Base-by-base conservation (phyloP, 768 basidiomycete genomes). In the Pleurotus citrinopileatus region DNA sequence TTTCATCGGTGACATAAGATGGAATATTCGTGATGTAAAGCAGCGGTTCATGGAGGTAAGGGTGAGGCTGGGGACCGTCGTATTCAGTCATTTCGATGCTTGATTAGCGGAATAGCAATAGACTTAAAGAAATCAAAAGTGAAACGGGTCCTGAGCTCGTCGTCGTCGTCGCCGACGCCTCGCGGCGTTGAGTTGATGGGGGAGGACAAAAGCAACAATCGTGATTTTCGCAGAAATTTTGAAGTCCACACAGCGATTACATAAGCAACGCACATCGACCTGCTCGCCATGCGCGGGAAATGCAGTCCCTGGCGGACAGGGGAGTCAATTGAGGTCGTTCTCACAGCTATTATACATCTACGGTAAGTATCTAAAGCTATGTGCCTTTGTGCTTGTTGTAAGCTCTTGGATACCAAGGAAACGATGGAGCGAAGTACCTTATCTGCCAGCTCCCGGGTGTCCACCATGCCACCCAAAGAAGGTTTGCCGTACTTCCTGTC, bases 11-110 rank as follows among this genome's bases (percentile, higher is more conserved):
- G 48, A 91, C 79, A 69, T 79, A 83, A 29, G 83, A 70, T 3
- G 92, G 87, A 38, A 94, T 70, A 67, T 84, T 86, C 20, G 91
- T 82, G 69, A 94, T 85, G 73, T 91, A 87, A 42, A 94, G 75
- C 56, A 89, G 65, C 17, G 91, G 89, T 64, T 93, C 89, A 65
- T 88, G 87, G 60, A 94, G 81, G 72, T 90, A 92, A 27, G 91
- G 91, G 64, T 94, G 91, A 52, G 80, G 80, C 60, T 84, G 74
- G 13, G 77, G 75, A 22, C 67, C 72, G 34, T 63, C 58, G 46
- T 56, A 57, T 19, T 67, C 63, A 12, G 59, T 75, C 77, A 78
- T 80, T 66, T 61, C 68, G 71, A 71, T 69, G 62, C 62, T 59
- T 57, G 58, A 58, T 55, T 57, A 60, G 59, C 59, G 57, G 57